Percentiles rank a stretch among this genome's conserved stretches.
These are phyloP conservation scores for Aaosphaeria arxii DNA, from an alignment of 2,329 filamentous ascomycete species.

Conservation along the genomic window DNA sequence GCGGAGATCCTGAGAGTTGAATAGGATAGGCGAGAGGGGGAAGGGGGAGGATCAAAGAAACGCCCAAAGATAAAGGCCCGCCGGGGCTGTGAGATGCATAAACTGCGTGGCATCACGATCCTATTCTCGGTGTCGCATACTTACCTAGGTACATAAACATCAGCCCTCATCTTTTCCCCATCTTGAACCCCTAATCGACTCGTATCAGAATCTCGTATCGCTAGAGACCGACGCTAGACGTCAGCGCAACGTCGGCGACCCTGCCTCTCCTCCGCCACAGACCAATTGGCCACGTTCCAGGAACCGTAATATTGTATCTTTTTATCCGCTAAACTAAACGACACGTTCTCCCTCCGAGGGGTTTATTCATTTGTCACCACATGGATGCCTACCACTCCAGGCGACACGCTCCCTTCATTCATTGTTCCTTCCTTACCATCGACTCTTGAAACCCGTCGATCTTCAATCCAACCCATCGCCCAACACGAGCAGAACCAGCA, in stretches of 20 bases:
- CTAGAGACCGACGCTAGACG: background rate
- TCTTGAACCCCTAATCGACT: too few species aligned
- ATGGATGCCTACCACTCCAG: slow-evolving; percentile 44
- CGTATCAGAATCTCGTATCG: too few species aligned
- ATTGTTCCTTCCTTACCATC: slow-evolving; percentile 13
- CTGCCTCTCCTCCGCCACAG: background rate
- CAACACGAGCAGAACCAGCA: slow-evolving; percentile 11
- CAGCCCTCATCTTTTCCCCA: too few species aligned
- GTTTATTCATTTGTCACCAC: slow-evolving; percentile 12
- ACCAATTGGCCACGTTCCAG: slow-evolving; percentile 15
- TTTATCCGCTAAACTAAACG: slow-evolving; percentile 17
- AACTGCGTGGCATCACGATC: too few species aligned
- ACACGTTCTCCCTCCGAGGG: slow-evolving; percentile 14
- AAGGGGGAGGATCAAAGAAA: too few species aligned
- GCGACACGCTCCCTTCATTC: slow-evolving; percentile 31
- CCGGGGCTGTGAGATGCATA: too few species aligned
- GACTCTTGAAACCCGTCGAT: slow-evolving; percentile 7
- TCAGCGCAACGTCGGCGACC: background rate
- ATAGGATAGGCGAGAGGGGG: too few species aligned
- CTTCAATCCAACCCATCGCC: slow-evolving; percentile 12
- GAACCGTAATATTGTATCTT: slow-evolving; percentile 3
- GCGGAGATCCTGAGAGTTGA: too few species aligned
- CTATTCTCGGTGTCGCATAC: too few species aligned
- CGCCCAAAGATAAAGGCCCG: too few species aligned
- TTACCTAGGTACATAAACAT: too few species aligned